Evolutionary conservation across 345 rosid genomes (phyloP).

Genomic region (Leavenworthia alabamica): DNA sequence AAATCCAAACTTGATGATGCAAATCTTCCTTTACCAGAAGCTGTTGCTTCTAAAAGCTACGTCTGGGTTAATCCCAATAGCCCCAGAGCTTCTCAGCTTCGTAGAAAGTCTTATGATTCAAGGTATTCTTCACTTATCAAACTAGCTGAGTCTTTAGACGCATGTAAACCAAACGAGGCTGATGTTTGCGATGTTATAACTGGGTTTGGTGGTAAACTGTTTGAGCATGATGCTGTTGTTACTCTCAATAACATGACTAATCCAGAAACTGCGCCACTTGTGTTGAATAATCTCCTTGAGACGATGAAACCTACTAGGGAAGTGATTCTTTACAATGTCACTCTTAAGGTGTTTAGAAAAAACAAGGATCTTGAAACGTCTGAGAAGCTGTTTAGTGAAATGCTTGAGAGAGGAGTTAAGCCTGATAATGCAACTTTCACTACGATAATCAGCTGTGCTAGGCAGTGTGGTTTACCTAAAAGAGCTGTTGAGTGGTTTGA

Average conservation of each 20-base stretch:
- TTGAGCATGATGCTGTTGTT: slow-evolving; percentile 77
- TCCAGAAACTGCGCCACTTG: slow-evolving; percentile 51
- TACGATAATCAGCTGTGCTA: slow-evolving; percentile 69
- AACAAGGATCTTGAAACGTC: slow-evolving; percentile 51
- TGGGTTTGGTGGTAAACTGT: slow-evolving; percentile 43
- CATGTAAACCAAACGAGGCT: slow-evolving; percentile 35
- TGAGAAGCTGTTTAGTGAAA: slow-evolving; percentile 66
- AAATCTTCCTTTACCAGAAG: slow-evolving; percentile 14
- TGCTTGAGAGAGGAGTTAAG: slow-evolving; percentile 58
- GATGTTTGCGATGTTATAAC: slow-evolving; percentile 40
- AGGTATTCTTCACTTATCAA: slow-evolving; percentile 65
- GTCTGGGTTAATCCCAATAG: slow-evolving; percentile 86
- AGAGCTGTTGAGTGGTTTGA: slow-evolving; percentile 88
- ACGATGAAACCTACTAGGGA: slow-evolving; percentile 40
- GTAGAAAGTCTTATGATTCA: slow-evolving; percentile 55
- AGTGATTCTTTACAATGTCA: slow-evolving; percentile 73
- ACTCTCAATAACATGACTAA: slow-evolving; percentile 77
- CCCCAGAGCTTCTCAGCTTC: slow-evolving; percentile 65
- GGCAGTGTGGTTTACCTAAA: slow-evolving; percentile 44
- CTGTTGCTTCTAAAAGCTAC: slow-evolving; percentile 35
- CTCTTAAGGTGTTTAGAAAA: slow-evolving; percentile 66
- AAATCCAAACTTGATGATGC: slow-evolving; percentile 11
- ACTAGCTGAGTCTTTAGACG: slow-evolving; percentile 52
- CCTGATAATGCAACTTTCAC: slow-evolving; percentile 76
- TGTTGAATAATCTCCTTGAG: slow-evolving; percentile 42